Base-by-base conservation (phyloP, 805 yeast genomes). In the Kazachstania psychrophila region DNA sequence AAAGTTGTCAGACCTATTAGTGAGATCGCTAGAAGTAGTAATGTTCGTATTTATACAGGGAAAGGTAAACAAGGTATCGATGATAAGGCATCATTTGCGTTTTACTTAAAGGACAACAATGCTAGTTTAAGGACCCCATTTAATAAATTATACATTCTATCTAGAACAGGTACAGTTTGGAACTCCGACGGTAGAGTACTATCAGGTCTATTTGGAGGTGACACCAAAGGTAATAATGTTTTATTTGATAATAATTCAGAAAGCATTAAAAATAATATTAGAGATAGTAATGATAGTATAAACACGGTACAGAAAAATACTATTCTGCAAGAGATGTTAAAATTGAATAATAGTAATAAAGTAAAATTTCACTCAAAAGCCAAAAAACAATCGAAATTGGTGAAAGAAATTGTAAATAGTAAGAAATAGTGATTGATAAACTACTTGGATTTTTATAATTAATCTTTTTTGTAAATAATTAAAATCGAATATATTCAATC, bases 141-240 rank as follows among this genome's bases (percentile, higher is more conserved):
- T 40, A 37, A 48, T 22, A 54, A 44, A 27, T 40, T 48, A 16
- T 56, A 47, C 33, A 48, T 56, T 12, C 37, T 56, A 16, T 48
- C 56, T 7, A 50, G 62, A 32, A 46, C 58, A 9, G 62, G 61
- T 22, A 36, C 35, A 17, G 47, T 56, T 28, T 49, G 51, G 47
- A 48, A 43, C 10, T 41, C 47, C 14, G 61, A 56, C 38, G 56
- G 59, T 17, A 45, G 60, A 31, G 31, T 55, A 10, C 43, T 58
- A 15, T 57, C 52, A 28, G 53, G 52, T 16, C 42, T 57, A 16
- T 54, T 56, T 37, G 53, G 55, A 6, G 48, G 48, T 10, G 56
- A 48, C 17, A 9, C n/a, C 4, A 20, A 28, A 11, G 28, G 33
- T 5, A 13, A 33, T 16, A 26, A 4, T 19, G 8, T 25, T 13